These are phyloP conservation scores for Schizonepeta tenuifolia DNA, from an alignment of 257 asterid genomes.

Conservation along the genomic window DNA sequence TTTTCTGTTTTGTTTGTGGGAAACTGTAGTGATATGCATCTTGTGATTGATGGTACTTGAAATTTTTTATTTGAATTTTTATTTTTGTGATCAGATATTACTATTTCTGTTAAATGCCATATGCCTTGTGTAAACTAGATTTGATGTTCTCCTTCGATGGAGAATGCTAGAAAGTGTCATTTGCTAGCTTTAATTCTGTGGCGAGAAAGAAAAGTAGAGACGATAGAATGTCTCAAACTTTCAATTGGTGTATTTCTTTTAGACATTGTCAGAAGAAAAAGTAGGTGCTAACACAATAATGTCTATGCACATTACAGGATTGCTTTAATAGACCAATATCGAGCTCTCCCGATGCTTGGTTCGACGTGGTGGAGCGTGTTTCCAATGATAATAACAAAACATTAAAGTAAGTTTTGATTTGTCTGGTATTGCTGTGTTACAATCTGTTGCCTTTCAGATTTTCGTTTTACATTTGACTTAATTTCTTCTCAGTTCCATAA, in stretches of 20 bases:
- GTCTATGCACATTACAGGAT: slow-evolving; percentile 56
- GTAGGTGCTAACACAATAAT: slow-evolving; percentile 13
- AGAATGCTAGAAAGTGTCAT: slow-evolving; percentile 12
- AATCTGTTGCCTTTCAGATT: slow-evolving; percentile 1
- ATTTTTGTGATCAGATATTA: not conserved
- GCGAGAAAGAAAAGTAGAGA: not conserved
- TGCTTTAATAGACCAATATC: slow-evolving; percentile 96
- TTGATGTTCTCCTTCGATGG: slow-evolving; percentile 7
- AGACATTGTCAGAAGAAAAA: not conserved
- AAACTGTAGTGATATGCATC: slow-evolving; percentile 15
- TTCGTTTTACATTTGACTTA: not conserved
- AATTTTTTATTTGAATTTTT: not conserved
- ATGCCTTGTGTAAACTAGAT: slow-evolving; percentile 22
- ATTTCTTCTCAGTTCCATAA: not conserved
- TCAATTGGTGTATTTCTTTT: not conserved
- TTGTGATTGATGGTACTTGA: not conserved
- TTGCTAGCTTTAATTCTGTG: slow-evolving; percentile 7
- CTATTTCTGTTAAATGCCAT: slow-evolving; percentile 3
- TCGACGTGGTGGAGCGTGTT: slow-evolving; percentile 96
- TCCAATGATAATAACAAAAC: slow-evolving; percentile 93
- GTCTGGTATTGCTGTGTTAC: not conserved
- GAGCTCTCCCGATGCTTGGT: slow-evolving; percentile 99
- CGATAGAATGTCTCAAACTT: not conserved
- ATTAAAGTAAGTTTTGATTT: slow-evolving; percentile 56
- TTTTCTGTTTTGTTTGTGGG: slow-evolving; percentile 6